phyloP scores from a whole-genome alignment of 257 asterid species.

The Solanum chmielewskii region DNA sequence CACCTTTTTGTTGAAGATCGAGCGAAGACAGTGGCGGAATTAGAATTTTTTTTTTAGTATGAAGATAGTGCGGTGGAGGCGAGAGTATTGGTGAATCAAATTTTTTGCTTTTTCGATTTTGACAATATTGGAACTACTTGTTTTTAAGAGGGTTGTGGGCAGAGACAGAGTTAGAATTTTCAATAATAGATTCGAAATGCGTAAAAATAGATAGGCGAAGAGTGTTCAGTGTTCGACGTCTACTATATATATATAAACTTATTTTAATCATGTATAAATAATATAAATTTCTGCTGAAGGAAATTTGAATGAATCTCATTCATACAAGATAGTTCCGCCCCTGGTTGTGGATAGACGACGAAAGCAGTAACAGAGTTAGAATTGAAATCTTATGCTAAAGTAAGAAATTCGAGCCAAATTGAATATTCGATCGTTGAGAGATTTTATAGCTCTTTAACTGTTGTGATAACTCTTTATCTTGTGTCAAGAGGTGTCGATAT shows the following conservation, averaged over 20 bases:
- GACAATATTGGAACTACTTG: no score
- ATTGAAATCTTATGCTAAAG: not conserved
- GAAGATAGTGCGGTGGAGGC: accelerated
- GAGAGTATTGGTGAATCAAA: not conserved
- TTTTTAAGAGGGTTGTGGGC: not conserved
- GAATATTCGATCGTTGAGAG: not conserved
- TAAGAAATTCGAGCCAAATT: not conserved
- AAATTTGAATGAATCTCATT: accelerated
- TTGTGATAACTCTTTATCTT: no score
- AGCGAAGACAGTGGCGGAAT: not conserved
- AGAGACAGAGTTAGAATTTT: no score
- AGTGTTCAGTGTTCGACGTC: no score
- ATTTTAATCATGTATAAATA: no score
- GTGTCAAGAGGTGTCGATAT: not conserved
- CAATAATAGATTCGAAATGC: no score
- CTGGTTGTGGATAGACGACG: not conserved
- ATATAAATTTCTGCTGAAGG: no score
- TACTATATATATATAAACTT: no score
- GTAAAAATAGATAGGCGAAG: no score
- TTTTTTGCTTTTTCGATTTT: no score
- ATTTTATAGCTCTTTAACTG: not conserved
- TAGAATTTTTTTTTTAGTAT: no score
- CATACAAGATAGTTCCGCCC: no score
- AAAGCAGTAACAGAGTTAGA: not conserved
- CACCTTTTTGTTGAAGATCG: not conserved